Conservation (phyloP, 352 stramenopile genomes). For the Phytophthora idaei region DNA sequence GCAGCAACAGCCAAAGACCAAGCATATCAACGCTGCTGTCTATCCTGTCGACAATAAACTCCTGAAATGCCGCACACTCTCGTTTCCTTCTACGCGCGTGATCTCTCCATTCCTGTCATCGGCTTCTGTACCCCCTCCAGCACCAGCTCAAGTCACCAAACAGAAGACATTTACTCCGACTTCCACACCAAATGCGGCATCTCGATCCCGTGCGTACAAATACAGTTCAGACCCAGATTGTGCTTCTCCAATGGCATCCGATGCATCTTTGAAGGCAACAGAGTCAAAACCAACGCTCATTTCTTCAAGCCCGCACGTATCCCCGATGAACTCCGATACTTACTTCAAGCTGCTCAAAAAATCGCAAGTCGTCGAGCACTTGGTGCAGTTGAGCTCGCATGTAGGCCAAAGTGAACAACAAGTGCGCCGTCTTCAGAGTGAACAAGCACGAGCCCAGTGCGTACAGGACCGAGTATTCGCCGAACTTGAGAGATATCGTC, state of each 20-base stretch:
- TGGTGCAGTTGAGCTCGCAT: constrained; percentile 49
- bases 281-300: constrained; percentile 10
- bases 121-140: constrained; percentile 14
- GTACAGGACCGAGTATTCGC: constrained; percentile 57
- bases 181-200: constrained; percentile 3
- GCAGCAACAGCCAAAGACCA: constrained; percentile 16
- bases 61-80: constrained; percentile 19
- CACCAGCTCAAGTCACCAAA: constrained; percentile 5
- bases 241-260: constrained; percentile 19
- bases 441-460: constrained; percentile 53
- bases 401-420: constrained; percentile 48
- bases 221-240: constrained; percentile 46
- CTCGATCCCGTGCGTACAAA: constrained; percentile 33
- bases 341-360: constrained; percentile 80
- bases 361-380: constrained; percentile 61
- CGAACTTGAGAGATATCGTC: constrained; percentile 58
- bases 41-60: constrained; percentile 2
- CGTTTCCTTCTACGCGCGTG: constrained; percentile 19
- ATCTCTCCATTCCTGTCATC: not conserved
- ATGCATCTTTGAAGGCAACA: constrained; percentile 8
- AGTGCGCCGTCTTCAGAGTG: constrained; percentile 48
- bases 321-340: constrained; percentile 52
- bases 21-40: constrained; percentile 5
- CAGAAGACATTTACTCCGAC: constrained; percentile 22
- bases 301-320: constrained; percentile 9